Evolutionary conservation across 495 filamentous ascomycete genomes (phyloP).

Genomic region (Neurospora cerealis): DNA sequence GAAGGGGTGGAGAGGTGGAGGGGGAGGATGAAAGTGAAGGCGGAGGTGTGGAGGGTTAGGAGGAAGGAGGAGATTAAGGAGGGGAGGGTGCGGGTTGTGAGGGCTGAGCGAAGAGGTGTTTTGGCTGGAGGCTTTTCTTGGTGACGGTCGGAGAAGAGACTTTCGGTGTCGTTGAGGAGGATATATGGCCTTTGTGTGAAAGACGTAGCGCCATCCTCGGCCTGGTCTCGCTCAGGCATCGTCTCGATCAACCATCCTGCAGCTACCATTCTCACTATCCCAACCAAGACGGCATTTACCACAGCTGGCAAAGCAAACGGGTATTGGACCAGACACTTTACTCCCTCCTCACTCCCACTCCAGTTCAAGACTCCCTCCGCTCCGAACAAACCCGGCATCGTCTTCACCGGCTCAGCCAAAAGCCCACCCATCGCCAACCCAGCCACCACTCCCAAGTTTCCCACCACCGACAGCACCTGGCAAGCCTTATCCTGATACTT

Average conservation of each 20-base stretch:
- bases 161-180: neutral
- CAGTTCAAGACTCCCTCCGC: too few species aligned
- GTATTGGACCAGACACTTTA: conserved; percentile 11
- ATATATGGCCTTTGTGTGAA: neutral
- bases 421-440: conserved; percentile 50
- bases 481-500: conserved; percentile 68
- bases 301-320: conserved; percentile 4
- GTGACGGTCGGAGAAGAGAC: neutral
- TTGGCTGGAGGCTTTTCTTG: neutral
- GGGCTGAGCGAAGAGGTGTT: conserved; percentile 34
- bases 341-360: conserved; percentile 17
- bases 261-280: neutral
- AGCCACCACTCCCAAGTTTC: conserved; percentile 60
- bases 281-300: neutral
- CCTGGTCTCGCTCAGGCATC: conserved; percentile 1
- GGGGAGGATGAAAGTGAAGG: conserved; percentile 67
- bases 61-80: conserved; percentile 56
- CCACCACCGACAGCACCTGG: conserved; percentile 69
- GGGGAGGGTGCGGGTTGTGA: conserved; percentile 50
- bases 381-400: conserved; percentile 49
- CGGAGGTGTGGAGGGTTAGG: conserved; percentile 62
- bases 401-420: conserved; percentile 60
- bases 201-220: neutral
- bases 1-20: conserved; percentile 61
- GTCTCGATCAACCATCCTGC: conserved; percentile 1